A percentile compares a stretch with the other conserved stretches of the same genome.
phyloP scores from a whole-genome alignment of 176 grass and related monocot genomes.

The Leersia perrieri region DNA sequence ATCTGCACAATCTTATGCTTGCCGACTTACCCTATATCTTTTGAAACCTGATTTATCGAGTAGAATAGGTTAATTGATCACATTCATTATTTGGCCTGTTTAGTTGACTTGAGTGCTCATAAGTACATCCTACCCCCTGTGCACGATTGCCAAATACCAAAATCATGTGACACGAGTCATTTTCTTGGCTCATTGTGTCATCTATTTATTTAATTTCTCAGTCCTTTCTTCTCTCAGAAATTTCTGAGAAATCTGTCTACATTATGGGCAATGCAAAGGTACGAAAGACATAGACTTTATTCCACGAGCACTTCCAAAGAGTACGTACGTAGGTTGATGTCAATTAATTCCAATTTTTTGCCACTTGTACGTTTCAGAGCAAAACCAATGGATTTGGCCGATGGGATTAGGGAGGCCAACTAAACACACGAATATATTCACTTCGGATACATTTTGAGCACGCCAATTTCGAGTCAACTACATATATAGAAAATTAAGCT shows the following conservation, averaged over 20 bases:
- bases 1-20: background rate
- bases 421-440: background rate
- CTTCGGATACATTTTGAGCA: background rate
- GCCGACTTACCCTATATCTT: background rate
- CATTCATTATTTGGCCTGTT: background rate
- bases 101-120: background rate
- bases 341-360: background rate
- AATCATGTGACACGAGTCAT: conserved; percentile 49
- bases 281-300: background rate
- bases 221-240: background rate
- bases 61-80: background rate
- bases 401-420: background rate
- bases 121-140: background rate
- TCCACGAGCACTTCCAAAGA: background rate
- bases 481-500: background rate
- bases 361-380: conserved; percentile 5
- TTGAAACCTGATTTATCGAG: background rate
- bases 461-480: background rate
- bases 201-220: background rate
- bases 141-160: conserved; percentile 28
- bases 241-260: background rate
- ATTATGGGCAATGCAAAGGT: background rate
- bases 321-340: background rate
- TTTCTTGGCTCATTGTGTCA: conserved; percentile 3
- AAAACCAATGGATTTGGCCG: background rate